Evolutionary conservation across 2,329 filamentous ascomycete genomes (phyloP).

Genomic region (Ophiostoma himal-ulmi): DNA sequence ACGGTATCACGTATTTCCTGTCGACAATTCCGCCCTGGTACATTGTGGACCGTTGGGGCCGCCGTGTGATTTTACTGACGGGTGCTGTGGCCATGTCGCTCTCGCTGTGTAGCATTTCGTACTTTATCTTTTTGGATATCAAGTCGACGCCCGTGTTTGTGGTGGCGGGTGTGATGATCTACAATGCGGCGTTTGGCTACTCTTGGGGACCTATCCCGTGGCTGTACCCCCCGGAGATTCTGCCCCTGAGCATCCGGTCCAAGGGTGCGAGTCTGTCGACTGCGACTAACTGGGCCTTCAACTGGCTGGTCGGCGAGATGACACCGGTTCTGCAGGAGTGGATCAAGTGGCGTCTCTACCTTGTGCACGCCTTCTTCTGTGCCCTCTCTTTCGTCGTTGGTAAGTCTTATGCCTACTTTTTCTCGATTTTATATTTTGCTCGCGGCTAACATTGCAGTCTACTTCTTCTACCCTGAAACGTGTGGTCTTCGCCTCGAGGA

Average conservation of each 20-base stretch:
- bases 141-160: constrained; percentile 72
- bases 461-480: constrained; percentile 95
- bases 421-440: background rate
- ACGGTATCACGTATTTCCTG: constrained; percentile 77
- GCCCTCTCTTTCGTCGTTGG: constrained; percentile 82
- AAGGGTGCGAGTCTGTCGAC: constrained; percentile 96
- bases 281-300: constrained; percentile 96
- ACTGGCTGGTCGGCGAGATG: constrained; percentile 93
- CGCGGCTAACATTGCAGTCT: constrained; percentile 49
- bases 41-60: constrained; percentile 85
- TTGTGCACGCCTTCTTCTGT: constrained; percentile 96
- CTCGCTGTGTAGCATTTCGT: constrained; percentile 83
- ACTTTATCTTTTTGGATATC: constrained; percentile 88
- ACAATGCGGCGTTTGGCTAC: constrained; percentile 95
- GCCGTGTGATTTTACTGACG: constrained; percentile 80
- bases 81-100: constrained; percentile 86
- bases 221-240: constrained; percentile 97
- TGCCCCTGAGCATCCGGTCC: constrained; percentile 91
- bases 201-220: constrained; percentile 95
- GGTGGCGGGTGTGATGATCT: constrained; percentile 94
- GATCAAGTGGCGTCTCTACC: constrained; percentile 90
- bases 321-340: constrained; percentile 87
- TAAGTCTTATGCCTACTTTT: constrained; percentile 42
- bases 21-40: constrained; percentile 97
- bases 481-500: constrained; percentile 93